Evolutionary conservation across 768 basidiomycete genomes (phyloP), one percentile per base, ranked within the genome.

Genomic region (Exsudoporus frostii): DNA sequence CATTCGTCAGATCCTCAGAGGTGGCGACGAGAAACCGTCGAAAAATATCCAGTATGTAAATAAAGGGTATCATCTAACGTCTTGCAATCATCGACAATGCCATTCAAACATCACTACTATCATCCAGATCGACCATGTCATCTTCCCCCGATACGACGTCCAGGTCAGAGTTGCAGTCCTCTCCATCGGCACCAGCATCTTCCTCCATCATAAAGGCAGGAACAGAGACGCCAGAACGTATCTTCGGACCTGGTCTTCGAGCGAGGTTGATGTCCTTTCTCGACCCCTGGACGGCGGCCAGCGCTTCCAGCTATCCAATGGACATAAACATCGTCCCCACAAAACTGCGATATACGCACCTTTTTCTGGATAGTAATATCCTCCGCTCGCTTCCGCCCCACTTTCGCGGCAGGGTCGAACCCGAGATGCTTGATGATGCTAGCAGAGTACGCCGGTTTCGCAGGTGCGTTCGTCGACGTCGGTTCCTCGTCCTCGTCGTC

Each of bases 391-490:
- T 72, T 70, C 37, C 74, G 76, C 2, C 82, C 82, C 39, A 73
- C 67, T 61, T 83, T 85, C 8, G 75, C 63, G 3, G 83, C 81
- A 24, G 91, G 91, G 69, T 93, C 88, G 54, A 92, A 93, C 2
- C 91, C 91, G 4, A 93, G 74, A 5, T 79, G 74, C 62, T 85
- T 85, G 62, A 93, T 82, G 22, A 88, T 67, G 45, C 74, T 74
- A 0, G 85, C 83, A 36, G 85, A 84, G 66, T 86, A 92, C 2
- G 81, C 78, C 41, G 69, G 73, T 63, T 77, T 82, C 45, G 59
- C 59, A 32, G 60, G 57, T 15, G 40, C 51, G 4, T 39, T 45
- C 27, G 37, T 56, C 30, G 69, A 54, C 32, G 52, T 47, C 44
- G 54, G 55, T 30, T 63, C 64, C 9, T 58, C 54, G 30, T 42